Conservation (phyloP, 164 flowering plant species). For the Buxus sempervirens region DNA sequence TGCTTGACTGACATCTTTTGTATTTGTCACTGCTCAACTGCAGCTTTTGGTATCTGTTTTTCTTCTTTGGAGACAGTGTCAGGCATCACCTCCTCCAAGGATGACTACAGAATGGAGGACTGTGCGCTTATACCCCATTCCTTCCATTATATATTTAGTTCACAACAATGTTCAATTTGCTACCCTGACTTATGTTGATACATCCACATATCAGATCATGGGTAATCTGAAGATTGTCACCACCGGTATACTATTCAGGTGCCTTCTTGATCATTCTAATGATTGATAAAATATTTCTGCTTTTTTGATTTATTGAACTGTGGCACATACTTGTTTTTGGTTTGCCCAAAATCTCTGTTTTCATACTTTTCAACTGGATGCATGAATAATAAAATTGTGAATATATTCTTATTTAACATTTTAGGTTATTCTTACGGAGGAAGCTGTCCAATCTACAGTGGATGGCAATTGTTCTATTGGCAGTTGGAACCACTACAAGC, state of each 20-base stretch:
- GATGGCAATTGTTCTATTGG: slow-evolving; percentile 89
- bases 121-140: slow-evolving; percentile 75
- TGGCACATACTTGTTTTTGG: background rate
- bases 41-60: slow-evolving; percentile 83
- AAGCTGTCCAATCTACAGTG: slow-evolving; percentile 87
- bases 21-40: slow-evolving; percentile 9
- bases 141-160: slow-evolving; percentile 82
- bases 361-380: background rate
- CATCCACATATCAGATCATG: slow-evolving; percentile 98
- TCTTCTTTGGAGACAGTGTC: slow-evolving; percentile 75
- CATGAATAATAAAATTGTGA: background rate
- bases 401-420: slow-evolving; percentile 13
- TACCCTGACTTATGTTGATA: slow-evolving; percentile 86
- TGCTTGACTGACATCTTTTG: background rate
- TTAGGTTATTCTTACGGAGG: slow-evolving; percentile 76
- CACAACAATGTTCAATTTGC: slow-evolving; percentile 98
- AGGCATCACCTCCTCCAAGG: slow-evolving; percentile 48
- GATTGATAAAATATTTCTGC: background rate
- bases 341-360: background rate
- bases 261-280: slow-evolving; percentile 6
- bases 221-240: slow-evolving; percentile 95
- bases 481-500: slow-evolving; percentile 97
- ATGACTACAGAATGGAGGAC: slow-evolving; percentile 94
- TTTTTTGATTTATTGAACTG: background rate
- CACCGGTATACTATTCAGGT: slow-evolving; percentile 95